phyloP scores from a whole-genome alignment of 345 rosid species.

The Erysimum cheiranthoides region DNA sequence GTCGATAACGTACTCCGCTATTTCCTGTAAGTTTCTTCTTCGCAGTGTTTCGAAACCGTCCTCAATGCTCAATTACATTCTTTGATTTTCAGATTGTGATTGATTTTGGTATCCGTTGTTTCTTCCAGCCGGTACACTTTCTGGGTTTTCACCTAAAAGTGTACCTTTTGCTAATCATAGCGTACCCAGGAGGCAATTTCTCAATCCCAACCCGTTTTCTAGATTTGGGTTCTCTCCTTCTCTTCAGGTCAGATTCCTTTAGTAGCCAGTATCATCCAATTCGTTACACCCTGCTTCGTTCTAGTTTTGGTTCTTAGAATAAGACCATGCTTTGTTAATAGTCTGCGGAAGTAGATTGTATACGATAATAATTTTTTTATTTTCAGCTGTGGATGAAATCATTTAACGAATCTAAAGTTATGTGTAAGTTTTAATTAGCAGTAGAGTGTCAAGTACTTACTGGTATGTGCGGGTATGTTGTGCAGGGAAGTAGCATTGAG shows the following conservation, averaged over 20 bases:
- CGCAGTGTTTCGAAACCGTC: neutral
- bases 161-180: conserved; percentile 45
- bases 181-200: conserved; percentile 30
- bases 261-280: conserved; percentile 8
- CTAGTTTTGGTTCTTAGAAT: neutral
- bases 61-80: neutral
- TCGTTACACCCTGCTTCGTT: conserved; percentile 5
- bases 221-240: conserved; percentile 53
- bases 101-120: neutral
- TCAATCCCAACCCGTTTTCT: conserved; percentile 37
- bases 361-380: neutral
- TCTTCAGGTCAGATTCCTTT: conserved; percentile 53
- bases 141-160: conserved; percentile 30
- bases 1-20: conserved; percentile 38
- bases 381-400: conserved; percentile 13
- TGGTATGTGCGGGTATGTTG: conserved; percentile 2
- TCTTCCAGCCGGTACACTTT: conserved; percentile 24
- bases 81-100: neutral
- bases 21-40: conserved; percentile 38
- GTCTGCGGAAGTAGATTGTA: neutral
- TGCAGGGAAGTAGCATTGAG: conserved; percentile 53
- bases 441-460: conserved; percentile 11
- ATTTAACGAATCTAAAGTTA: neutral
- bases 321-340: neutral
- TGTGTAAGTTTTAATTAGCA: neutral